Evolutionary conservation across 805 yeast species (phyloP), one percentile per base, ranked within the genome.

Genomic region (Wickerhamiella sergipiensis): DNA sequence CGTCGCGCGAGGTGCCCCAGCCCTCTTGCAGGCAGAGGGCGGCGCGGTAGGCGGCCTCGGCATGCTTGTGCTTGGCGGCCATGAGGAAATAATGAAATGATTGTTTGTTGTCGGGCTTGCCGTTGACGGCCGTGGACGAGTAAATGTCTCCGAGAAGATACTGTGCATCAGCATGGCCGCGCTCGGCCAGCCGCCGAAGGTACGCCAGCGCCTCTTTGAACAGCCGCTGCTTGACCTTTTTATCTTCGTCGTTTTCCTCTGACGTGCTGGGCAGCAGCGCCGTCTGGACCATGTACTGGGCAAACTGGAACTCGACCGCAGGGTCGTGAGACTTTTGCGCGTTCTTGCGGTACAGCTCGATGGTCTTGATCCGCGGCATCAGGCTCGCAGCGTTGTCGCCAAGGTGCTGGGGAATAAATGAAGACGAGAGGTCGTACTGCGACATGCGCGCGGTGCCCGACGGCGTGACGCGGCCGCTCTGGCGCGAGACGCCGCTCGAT

Each of bases 1-100:
- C 81, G 65, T 92, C 97, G 58, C 92, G 76, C 19, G 86, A 80
- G 4, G 90, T 83, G 3, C 98, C 98, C 66, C 89, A 71, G 17
- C 98, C 98, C 67, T 88, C 94, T 66, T 89, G 95, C 59, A 82
- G 85, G 67, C 96, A 90, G 50, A 84, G 77, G 0, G 97, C 86
- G 0, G 95, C 85, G 59, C 97, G 77, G 67, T 85, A 92, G 0
- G 95, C 88, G 47, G 92, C 79, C 64, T 90, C 97, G 5, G 84
- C 75, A 64, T 90, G 97, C 24, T 90, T 92, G 59, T 86, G 90
- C 63, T 92, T 90, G 2, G 96, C 96, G 6, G 97, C 95, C 36
- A 85, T 71, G 62, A 83, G 88, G 64, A 92, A 92, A 51, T 85
- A 74, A 1, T 65, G 58, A 59, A 86, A 81, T 1, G 97, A 83